Evolutionary conservation across 2,329 filamentous ascomycete genomes (phyloP).

Genomic region (Alternaria viburni): DNA sequence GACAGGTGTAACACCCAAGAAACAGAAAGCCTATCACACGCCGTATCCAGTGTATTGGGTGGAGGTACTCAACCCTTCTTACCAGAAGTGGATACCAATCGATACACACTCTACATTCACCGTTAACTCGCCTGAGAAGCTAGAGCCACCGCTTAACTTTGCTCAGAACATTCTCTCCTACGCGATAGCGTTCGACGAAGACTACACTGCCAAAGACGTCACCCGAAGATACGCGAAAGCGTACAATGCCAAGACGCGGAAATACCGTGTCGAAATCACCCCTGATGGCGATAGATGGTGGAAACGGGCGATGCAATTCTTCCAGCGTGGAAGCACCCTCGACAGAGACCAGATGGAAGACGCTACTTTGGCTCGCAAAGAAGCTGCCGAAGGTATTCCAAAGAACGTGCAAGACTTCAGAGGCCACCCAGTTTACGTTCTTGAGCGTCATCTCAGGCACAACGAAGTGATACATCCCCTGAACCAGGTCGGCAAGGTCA

Average conservation of each 20-base stretch:
- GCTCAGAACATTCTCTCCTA: slow-evolving; percentile 79
- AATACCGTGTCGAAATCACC: slow-evolving; percentile 75
- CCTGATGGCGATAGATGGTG: slow-evolving; percentile 64
- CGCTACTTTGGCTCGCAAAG: slow-evolving; percentile 72
- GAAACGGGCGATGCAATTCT: slow-evolving; percentile 56
- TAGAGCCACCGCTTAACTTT: slow-evolving; percentile 86
- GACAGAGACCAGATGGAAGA: slow-evolving; percentile 87
- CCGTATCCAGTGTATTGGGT: slow-evolving; percentile 90
- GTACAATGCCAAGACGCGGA: slow-evolving; percentile 89
- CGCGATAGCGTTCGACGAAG: slow-evolving; percentile 82
- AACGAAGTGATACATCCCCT: slow-evolving; percentile 82
- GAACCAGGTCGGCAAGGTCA: slow-evolving; percentile 77
- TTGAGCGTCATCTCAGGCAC: slow-evolving; percentile 82
- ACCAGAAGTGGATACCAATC: slow-evolving; percentile 90
- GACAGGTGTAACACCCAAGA: slow-evolving; percentile 42
- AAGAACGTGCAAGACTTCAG: slow-evolving; percentile 87
- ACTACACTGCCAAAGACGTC: slow-evolving; percentile 80
- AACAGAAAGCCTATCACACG: slow-evolving; percentile 68
- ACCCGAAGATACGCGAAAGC: slow-evolving; percentile 86
- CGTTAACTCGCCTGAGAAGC: slow-evolving; percentile 73
- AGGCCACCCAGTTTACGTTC: slow-evolving; percentile 74
- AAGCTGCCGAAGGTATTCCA: slow-evolving; percentile 79
- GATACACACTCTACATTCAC: slow-evolving; percentile 84
- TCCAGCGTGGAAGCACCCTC: slow-evolving; percentile 39
- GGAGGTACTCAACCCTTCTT: slow-evolving; percentile 82